Percentiles rank a stretch among this genome's conserved stretches.
These are phyloP conservation scores for Aspergillus coremiiformis DNA, from an alignment of 495 filamentous ascomycete species.

Conservation along the genomic window DNA sequence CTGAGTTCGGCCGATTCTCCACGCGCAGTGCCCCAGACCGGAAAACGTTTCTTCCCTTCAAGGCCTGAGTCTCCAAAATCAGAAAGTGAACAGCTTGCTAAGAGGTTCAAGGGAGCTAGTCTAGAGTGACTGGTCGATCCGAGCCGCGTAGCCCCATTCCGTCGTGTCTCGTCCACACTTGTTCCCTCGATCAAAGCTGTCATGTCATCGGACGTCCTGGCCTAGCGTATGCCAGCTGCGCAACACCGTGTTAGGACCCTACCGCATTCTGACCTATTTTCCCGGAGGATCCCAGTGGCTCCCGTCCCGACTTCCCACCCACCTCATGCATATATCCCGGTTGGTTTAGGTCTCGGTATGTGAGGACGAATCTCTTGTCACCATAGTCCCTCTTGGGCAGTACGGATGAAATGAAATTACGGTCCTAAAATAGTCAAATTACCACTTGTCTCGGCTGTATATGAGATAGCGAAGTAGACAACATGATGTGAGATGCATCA, in stretches of 20 bases:
- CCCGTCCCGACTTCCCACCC: background rate
- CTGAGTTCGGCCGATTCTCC: conserved; percentile 35
- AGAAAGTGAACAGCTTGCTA: conserved; percentile 80
- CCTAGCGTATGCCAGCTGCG: background rate
- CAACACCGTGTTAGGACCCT: background rate
- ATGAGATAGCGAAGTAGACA: no score
- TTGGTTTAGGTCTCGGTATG: background rate
- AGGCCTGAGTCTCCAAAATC: conserved; percentile 38
- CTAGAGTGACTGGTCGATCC: conserved; percentile 49
- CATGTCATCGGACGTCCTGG: background rate
- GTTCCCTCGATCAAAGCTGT: background rate
- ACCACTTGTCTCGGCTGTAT: no score
- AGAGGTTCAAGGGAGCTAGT: conserved; percentile 97
- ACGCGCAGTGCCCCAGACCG: conserved; percentile 27
- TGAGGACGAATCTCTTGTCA: background rate
- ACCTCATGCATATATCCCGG: background rate
- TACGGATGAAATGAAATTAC: background rate
- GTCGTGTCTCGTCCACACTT: background rate
- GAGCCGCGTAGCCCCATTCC: background rate
- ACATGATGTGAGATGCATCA: background rate
- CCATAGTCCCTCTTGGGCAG: background rate
- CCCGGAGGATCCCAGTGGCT: background rate
- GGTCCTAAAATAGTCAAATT: background rate
- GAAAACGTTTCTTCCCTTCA: conserved; percentile 27
- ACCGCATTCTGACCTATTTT: background rate